Conservation (phyloP, 306 rosid genomes). For the Prunus davidiana region DNA sequence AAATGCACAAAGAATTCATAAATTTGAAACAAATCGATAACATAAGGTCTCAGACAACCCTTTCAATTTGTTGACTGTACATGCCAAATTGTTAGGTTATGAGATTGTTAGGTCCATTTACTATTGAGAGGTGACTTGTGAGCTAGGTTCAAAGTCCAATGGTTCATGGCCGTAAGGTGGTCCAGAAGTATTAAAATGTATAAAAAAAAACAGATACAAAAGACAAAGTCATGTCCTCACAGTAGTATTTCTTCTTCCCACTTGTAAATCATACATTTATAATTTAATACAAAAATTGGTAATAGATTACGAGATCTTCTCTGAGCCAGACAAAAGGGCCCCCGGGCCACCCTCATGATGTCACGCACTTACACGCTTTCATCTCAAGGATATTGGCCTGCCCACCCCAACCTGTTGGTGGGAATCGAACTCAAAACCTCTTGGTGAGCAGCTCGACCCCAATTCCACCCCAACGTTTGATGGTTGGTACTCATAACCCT, state of each 20-base stretch:
- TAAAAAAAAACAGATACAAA: not conserved
- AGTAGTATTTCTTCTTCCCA: not conserved
- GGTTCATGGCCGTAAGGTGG: not conserved
- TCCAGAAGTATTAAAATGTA: not conserved
- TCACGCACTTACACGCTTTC: too few relatives aligned
- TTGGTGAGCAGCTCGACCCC: too few relatives aligned
- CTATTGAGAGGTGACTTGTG: not conserved
- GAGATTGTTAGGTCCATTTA: not conserved
- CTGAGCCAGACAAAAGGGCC: too few relatives aligned
- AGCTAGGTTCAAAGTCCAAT: not conserved
- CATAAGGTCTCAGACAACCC: not conserved
- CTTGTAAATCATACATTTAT: not conserved
- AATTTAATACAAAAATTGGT: not conserved
- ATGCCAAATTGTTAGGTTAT: not conserved
- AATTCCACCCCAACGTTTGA: too few relatives aligned
- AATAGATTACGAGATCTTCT: too few relatives aligned
- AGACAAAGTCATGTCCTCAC: not conserved
- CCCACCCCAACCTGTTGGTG: too few relatives aligned
- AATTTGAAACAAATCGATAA: constrained; percentile 5
- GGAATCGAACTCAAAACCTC: too few relatives aligned
- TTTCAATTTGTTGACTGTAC: constrained; percentile 2
- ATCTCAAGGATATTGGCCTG: too few relatives aligned
- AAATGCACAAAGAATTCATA: constrained; percentile 22
- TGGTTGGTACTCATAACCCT: not conserved
- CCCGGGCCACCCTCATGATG: too few relatives aligned